Evolutionary conservation across 495 filamentous ascomycete species (phyloP).

Genomic region (Rostrohypoxylon terebratum): DNA sequence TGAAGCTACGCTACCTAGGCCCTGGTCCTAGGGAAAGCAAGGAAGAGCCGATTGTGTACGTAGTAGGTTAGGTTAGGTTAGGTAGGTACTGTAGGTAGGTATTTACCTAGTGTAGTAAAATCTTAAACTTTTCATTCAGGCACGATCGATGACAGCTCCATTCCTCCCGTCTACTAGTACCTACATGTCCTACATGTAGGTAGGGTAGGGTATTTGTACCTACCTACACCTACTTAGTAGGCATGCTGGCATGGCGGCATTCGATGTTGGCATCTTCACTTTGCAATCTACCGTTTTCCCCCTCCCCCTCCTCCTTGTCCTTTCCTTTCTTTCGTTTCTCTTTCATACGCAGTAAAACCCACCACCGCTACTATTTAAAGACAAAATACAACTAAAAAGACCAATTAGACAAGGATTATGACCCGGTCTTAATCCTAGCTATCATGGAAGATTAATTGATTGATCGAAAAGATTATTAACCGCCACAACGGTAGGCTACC

Average conservation of each 20-base stretch:
- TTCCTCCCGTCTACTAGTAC: neutral
- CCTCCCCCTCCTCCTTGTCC: constrained; percentile 12
- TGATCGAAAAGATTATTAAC: constrained; percentile 36
- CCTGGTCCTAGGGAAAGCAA: neutral
- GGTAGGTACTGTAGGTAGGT: too few species aligned
- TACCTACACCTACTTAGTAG: too few species aligned
- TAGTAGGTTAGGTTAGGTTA: too few species aligned
- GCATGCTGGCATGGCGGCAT: too few species aligned
- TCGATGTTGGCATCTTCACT: too few species aligned
- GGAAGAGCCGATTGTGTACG: too few species aligned
- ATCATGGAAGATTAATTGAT: constrained; percentile 46
- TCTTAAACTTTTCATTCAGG: neutral
- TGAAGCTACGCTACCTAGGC: too few species aligned
- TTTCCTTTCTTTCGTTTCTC: neutral
- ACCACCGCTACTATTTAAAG: neutral
- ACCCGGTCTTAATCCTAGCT: constrained; percentile 41
- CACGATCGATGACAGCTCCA: constrained; percentile 16
- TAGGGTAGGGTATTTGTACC: too few species aligned
- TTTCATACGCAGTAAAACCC: neutral
- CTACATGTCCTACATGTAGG: too few species aligned
- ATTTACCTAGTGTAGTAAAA: too few species aligned
- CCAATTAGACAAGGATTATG: constrained; percentile 36
- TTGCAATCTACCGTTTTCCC: neutral
- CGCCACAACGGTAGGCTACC: constrained; percentile 15
- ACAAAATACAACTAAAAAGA: too few species aligned